Conservation (phyloP, 768 basidiomycete genomes). For the Dendrothele bispora region DNA sequence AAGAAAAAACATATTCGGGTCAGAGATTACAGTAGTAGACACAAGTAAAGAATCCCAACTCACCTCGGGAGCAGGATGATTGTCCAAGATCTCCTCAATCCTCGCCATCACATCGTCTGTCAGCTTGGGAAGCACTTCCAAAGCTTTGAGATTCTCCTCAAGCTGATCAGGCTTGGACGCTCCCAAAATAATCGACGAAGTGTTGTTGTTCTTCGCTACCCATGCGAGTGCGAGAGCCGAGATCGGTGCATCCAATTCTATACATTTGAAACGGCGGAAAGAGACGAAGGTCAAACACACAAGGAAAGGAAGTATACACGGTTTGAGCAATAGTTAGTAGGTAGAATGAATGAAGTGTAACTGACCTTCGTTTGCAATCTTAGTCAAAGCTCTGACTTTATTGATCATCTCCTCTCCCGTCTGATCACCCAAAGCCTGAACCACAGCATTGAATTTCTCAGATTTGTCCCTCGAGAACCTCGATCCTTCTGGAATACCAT, state of each 20-base stretch:
- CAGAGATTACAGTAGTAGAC: too few species aligned
- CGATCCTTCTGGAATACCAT: constrained; percentile 73
- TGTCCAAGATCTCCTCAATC: constrained; percentile 57
- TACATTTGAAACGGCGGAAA: not conserved
- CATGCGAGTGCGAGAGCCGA: constrained; percentile 61
- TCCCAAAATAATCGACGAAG: constrained; percentile 48
- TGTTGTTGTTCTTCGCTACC: constrained; percentile 50
- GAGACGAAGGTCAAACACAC: not conserved
- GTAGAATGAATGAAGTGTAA: not conserved
- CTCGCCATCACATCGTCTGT: constrained; percentile 50
- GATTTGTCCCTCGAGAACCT: constrained; percentile 61
- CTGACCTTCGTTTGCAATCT: constrained; percentile 38
- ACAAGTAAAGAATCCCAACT: too few species aligned
- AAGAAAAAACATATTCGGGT: too few species aligned
- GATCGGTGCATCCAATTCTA: constrained; percentile 46
- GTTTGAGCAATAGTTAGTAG: constrained; percentile 25
- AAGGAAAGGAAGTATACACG: not conserved
- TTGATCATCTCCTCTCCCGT: constrained; percentile 69
- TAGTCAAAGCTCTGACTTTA: constrained; percentile 68
- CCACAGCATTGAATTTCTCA: constrained; percentile 49
- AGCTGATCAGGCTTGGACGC: constrained; percentile 49
- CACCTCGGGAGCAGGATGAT: constrained; percentile 15
- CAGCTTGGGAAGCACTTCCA: constrained; percentile 58
- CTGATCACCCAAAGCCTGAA: constrained; percentile 51
- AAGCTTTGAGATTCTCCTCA: constrained; percentile 50